Evolutionary conservation across 805 yeast species (phyloP), one percentile per base, ranked within the genome.

Genomic region (Candida railenensis): DNA sequence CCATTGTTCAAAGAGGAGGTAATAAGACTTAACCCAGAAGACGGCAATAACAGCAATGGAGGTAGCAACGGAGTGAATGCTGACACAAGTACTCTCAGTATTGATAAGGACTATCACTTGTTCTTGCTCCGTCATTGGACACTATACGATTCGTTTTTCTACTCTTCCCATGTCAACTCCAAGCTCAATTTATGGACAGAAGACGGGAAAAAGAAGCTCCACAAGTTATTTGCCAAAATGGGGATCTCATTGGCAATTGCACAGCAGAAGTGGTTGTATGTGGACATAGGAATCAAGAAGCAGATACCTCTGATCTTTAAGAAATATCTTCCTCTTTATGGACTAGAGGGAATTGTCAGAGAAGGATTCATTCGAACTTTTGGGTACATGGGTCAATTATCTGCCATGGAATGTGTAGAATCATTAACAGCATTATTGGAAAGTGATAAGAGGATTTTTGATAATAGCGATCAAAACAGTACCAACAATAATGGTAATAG

Each of bases 381-480:
- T 66, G 99, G 99, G 0, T 92, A 78, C 59, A 82, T 87, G 49
- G 97, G 97, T 1, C 81, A 87, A 12, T 73, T 92, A 14, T 82
- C 95, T 34, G 98, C 98, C 0, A 87, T 89, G 65, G 99, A 94
- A 62, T 89, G 86, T 59, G 96, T 88, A 3, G 97, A 94, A 59
- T 80, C 96, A 0, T 68, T 94, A 7, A 80, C 90, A 3, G 97
- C 98, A 2, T 63, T 92, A 44, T 67, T 94, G 20, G 97, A 94
- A 58, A 78, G 75, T 45, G 87, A 84, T 48, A 76, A 58, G 28
- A 41, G 62, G 38, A 40, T 57, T 22, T 47, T 57, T 22, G 14
- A 43, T 30, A 32, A 42, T 40, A 52, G 51, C 11, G 54, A 36
- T 14, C 4, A 36, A 4, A 36, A 36, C 19, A 59, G 53, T 19